phyloP scores from a whole-genome alignment of 495 filamentous ascomycete genomes.

The Penicillium coffeae region DNA sequence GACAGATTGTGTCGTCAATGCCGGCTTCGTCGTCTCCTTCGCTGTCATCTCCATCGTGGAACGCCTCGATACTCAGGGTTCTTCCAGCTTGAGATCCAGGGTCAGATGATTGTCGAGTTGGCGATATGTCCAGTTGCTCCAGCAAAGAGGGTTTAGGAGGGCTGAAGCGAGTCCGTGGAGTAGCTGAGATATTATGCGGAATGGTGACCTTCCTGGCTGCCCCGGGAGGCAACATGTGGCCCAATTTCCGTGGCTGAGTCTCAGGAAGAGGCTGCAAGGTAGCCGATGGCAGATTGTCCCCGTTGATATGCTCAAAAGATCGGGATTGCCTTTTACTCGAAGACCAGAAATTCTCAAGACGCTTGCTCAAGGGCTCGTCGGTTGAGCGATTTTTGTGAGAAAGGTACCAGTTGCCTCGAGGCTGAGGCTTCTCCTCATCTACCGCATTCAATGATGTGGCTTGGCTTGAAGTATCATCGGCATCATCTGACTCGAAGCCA shows the following conservation, averaged over 20 bases:
- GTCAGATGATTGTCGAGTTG: constrained; percentile 34
- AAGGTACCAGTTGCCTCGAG: constrained; percentile 25
- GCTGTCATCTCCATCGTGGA: constrained; percentile 15
- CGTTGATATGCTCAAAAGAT: constrained; percentile 13
- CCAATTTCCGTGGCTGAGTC: constrained; percentile 21
- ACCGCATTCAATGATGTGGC: constrained; percentile 31
- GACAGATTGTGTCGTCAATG: constrained; percentile 22
- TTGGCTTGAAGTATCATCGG: constrained; percentile 30
- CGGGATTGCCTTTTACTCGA: constrained; percentile 29
- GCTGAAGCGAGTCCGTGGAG: constrained; percentile 43
- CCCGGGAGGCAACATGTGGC: constrained; percentile 28
- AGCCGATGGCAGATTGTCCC: constrained; percentile 17
- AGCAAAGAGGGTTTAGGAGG: constrained; percentile 43
- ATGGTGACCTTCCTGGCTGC: constrained; percentile 35
- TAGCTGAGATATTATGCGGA: constrained; percentile 35
- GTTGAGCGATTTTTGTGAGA: constrained; percentile 25
- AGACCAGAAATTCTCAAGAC: constrained; percentile 41
- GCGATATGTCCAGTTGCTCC: constrained; percentile 39
- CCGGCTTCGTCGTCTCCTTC: constrained; percentile 20
- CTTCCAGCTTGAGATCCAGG: constrained; percentile 26
- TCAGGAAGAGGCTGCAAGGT: constrained; percentile 15
- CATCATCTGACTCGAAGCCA: constrained; percentile 35
- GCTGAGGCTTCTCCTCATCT: constrained; percentile 32
- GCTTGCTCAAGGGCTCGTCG: constrained; percentile 40
- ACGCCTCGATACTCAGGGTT: constrained; percentile 18